These are phyloP conservation scores for Nakaseomyces nivariensis DNA, from an alignment of 1,139 yeast genomes.

Conservation along the genomic window DNA sequence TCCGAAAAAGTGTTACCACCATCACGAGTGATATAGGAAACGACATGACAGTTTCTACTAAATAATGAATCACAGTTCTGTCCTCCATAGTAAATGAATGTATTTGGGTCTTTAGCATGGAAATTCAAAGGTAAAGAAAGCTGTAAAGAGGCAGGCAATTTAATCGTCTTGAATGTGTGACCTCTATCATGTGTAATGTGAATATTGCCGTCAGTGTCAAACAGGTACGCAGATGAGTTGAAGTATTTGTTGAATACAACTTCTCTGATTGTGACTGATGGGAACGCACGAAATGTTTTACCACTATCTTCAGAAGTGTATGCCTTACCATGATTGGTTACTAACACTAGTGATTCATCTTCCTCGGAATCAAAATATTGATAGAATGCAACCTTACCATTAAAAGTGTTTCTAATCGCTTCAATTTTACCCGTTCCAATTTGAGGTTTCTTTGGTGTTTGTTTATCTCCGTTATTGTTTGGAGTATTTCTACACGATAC, in stretches of 20 bases:
- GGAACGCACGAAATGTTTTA: constrained; percentile 39
- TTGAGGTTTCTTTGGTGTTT: neutral
- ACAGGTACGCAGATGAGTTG: constrained; percentile 54
- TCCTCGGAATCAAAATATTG: constrained; percentile 32
- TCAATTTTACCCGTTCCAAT: constrained; percentile 11
- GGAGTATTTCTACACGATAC: constrained; percentile 28
- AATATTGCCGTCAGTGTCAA: constrained; percentile 43
- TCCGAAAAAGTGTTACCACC: constrained; percentile 54
- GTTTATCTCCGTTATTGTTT: constrained; percentile 7
- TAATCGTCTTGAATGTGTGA: constrained; percentile 36
- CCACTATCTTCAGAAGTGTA: constrained; percentile 80
- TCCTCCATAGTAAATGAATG: constrained; percentile 63
- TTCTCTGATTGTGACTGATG: constrained; percentile 38
- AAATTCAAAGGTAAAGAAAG: constrained; percentile 39
- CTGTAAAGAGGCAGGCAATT: constrained; percentile 44
- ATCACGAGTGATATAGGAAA: constrained; percentile 51
- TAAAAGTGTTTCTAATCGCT: constrained; percentile 27
- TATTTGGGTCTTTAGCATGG: constrained; percentile 45
- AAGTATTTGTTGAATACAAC: constrained; percentile 51
- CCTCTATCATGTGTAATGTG: constrained; percentile 65
- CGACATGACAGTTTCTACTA: constrained; percentile 40
- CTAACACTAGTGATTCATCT: constrained; percentile 67
- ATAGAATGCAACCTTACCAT: constrained; percentile 24
- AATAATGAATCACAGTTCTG: constrained; percentile 43
- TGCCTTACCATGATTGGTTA: constrained; percentile 42